Evolutionary conservation across 495 filamentous ascomycete species (phyloP).

Genomic region (Neurospora sp.): DNA sequence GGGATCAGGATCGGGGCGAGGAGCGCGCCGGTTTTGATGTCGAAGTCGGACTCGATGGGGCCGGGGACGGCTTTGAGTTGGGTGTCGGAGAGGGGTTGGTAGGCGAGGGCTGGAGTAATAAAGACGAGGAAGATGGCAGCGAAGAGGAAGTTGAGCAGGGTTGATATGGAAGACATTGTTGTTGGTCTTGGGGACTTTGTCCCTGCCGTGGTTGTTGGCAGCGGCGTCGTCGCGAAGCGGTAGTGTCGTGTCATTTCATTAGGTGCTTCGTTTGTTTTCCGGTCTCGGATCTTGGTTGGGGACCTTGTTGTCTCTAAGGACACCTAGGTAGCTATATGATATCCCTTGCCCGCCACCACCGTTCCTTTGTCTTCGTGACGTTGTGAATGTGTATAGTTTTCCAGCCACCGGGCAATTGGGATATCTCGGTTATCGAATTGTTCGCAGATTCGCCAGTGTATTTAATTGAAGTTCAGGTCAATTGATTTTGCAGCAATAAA

Average conservation of each 20-base stretch:
- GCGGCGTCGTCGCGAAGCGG: neutral
- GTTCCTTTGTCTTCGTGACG: neutral
- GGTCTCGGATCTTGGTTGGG: conserved; percentile 8
- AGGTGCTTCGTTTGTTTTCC: neutral
- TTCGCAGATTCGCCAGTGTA: neutral
- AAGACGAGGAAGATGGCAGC: conserved; percentile 12
- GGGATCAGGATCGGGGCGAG: conserved; percentile 73
- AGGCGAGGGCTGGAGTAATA: conserved; percentile 36
- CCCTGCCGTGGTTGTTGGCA: neutral
- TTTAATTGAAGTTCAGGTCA: neutral
- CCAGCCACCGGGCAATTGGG: neutral
- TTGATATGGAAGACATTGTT: neutral
- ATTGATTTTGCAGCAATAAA: neutral
- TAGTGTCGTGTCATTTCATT: neutral
- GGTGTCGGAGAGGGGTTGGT: conserved; percentile 62
- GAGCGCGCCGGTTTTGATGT: conserved; percentile 55
- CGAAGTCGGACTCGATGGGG: conserved; percentile 53
- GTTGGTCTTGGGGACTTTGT: neutral
- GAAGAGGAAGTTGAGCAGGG: conserved; percentile 1
- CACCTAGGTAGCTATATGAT: neutral
- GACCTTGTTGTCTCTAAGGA: neutral
- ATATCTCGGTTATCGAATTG: neutral
- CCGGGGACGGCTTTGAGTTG: conserved; percentile 53
- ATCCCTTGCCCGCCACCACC: neutral
- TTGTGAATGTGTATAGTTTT: neutral